Evolutionary conservation across 257 asterid species (phyloP).

Genomic region (Lithospermum erythrorhizon): DNA sequence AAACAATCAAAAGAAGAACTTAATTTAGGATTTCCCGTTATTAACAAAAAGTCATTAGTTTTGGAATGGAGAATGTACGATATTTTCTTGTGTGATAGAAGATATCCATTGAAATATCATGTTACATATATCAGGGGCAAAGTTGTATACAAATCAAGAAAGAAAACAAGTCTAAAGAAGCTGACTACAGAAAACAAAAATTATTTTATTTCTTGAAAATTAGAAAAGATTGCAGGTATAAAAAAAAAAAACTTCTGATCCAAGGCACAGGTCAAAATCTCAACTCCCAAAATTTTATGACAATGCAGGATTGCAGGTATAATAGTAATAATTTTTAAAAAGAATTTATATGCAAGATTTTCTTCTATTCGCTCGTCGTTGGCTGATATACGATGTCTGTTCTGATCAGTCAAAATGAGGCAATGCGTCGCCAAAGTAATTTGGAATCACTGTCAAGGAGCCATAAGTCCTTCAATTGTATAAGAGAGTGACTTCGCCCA

Average conservation of each 20-base stretch:
- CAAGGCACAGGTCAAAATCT: neutral
- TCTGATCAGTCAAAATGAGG: slow-evolving; percentile 1
- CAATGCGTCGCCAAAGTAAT: neutral
- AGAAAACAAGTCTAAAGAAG: neutral
- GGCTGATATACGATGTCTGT: slow-evolving; percentile 13
- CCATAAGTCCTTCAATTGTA: slow-evolving; percentile 67
- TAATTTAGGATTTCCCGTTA: no score
- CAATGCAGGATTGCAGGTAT: neutral
- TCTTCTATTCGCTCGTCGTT: neutral
- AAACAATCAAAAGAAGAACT: no score
- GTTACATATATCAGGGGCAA: neutral
- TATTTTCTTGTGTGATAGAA: no score
- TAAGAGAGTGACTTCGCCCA: slow-evolving; percentile 71
- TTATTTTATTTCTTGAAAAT: neutral
- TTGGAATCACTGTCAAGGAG: slow-evolving; percentile 33
- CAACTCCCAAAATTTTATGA: neutral
- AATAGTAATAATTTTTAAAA: neutral
- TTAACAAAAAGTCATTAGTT: no score
- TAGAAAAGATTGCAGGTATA: neutral
- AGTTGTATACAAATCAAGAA: neutral
- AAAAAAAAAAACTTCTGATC: neutral
- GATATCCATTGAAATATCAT: neutral
- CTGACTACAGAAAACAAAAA: neutral
- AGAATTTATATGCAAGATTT: neutral
- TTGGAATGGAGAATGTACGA: no score